phyloP scores from a whole-genome alignment of 1,139 yeast genomes.

The Spathaspora sp. region DNA sequence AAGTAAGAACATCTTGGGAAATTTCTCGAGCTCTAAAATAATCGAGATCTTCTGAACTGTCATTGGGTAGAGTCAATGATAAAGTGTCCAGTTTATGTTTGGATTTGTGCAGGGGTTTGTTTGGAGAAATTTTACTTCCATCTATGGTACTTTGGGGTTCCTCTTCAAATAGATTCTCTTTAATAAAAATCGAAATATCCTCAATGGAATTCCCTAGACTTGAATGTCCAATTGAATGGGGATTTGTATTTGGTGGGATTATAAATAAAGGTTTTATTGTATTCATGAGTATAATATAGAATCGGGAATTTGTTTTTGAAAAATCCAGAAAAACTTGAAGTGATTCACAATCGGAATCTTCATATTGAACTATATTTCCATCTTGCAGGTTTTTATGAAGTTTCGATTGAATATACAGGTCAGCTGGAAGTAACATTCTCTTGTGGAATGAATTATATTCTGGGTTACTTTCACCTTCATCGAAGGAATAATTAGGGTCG shows the following conservation, averaged over 20 bases:
- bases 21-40: constrained; percentile 33
- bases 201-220: constrained; percentile 25
- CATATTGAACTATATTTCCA: background rate
- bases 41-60: constrained; percentile 20
- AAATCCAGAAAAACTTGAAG: background rate
- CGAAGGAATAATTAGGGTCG: constrained; percentile 33
- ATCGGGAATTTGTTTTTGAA: constrained; percentile 3
- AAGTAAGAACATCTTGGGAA: constrained; percentile 27
- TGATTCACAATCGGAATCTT: background rate
- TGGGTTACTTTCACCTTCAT: constrained; percentile 18
- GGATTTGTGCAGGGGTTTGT: constrained; percentile 1
- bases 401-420: constrained; percentile 34
- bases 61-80: background rate
- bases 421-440: constrained; percentile 40
- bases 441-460: constrained; percentile 31
- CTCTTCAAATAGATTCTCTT: constrained; percentile 22
- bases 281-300: background rate
- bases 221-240: constrained; percentile 15
- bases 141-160: background rate
- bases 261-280: constrained; percentile 6
- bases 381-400: constrained; percentile 18
- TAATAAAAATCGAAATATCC: constrained; percentile 29
- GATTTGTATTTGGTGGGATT: background rate
- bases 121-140: background rate
- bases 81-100: constrained; percentile 1